A percentile compares a stretch with the other conserved stretches of the same genome.
These are phyloP conservation scores for Areca catechu DNA, from an alignment of 176 grass and related monocot species.

Conservation along the genomic window DNA sequence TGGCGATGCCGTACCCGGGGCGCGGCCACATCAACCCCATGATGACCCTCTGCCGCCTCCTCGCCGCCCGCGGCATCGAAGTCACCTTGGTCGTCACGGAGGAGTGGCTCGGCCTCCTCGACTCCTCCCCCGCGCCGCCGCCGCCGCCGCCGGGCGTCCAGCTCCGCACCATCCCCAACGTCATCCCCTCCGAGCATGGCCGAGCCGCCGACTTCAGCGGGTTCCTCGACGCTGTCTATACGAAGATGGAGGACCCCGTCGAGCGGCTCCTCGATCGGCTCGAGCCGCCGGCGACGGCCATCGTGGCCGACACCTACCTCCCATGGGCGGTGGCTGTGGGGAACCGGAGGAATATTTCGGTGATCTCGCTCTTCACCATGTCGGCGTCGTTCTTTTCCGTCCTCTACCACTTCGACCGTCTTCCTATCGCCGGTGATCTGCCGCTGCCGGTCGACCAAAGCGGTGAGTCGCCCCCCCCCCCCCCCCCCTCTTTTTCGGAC, in stretches of 20 bases:
- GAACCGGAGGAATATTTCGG: conserved; percentile 33
- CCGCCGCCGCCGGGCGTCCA: conserved; percentile 24
- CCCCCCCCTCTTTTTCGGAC: too few relatives aligned
- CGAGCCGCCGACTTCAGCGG: conserved; percentile 26
- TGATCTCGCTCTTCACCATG: conserved; percentile 49
- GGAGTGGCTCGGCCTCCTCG: conserved; percentile 53
- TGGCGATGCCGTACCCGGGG: conserved; percentile 57
- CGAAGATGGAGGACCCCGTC: conserved; percentile 36
- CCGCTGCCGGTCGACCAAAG: conserved; percentile 7
- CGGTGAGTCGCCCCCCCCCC: neutral
- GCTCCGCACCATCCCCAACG: conserved; percentile 44
- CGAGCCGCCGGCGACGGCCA: conserved; percentile 9
- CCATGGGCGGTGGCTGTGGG: conserved; percentile 37
- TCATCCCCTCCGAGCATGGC: conserved; percentile 43
- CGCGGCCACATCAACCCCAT: conserved; percentile 72
- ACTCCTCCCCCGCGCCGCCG: neutral
- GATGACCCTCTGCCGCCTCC: conserved; percentile 44
- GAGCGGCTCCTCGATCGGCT: conserved; percentile 39
- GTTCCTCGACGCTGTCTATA: conserved; percentile 37
- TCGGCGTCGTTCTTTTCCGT: conserved; percentile 39
- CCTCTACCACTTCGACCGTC: conserved; percentile 24
- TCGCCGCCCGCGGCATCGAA: conserved; percentile 23
- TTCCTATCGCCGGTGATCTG: too few relatives aligned
- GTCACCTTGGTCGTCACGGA: conserved; percentile 57
- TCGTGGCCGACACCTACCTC: conserved; percentile 46